phyloP scores from a whole-genome alignment of 768 basidiomycete genomes.

The Pulveroboletus sp. region DNA sequence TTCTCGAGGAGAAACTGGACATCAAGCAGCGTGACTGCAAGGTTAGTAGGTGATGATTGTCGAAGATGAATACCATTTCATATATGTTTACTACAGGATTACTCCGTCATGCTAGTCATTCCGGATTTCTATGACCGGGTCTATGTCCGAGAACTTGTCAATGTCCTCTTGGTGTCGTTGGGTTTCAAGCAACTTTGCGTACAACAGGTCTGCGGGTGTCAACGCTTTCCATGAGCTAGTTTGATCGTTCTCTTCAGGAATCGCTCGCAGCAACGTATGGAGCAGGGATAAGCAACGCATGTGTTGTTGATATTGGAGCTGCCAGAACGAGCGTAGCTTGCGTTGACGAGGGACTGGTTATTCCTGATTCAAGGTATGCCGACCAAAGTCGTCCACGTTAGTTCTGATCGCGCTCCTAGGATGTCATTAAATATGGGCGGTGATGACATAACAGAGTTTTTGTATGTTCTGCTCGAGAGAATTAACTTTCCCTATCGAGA shows the following conservation, averaged over 20 bases:
- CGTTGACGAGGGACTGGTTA: slow-evolving; percentile 89
- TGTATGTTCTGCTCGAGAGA: slow-evolving; percentile 73
- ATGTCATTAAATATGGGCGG: slow-evolving; percentile 87
- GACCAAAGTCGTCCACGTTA: background rate
- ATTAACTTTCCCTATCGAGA: slow-evolving; percentile 89
- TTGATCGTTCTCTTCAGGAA: slow-evolving; percentile 50
- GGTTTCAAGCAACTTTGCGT: slow-evolving; percentile 92
- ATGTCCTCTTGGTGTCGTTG: slow-evolving; percentile 71
- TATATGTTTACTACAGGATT: slow-evolving; percentile 51
- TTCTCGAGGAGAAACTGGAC: slow-evolving; percentile 58
- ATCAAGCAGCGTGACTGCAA: slow-evolving; percentile 56
- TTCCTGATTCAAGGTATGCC: slow-evolving; percentile 79
- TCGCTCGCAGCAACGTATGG: slow-evolving; percentile 92
- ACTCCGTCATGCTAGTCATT: slow-evolving; percentile 84
- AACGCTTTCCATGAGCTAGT: background rate
- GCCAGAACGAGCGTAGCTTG: slow-evolving; percentile 82
- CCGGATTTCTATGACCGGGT: slow-evolving; percentile 88
- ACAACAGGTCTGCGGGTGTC: slow-evolving; percentile 64
- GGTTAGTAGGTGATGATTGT: slow-evolving; percentile 37
- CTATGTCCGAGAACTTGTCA: slow-evolving; percentile 77
- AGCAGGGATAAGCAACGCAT: slow-evolving; percentile 91
- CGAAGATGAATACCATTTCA: background rate
- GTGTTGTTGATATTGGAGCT: slow-evolving; percentile 94
- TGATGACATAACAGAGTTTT: slow-evolving; percentile 91
- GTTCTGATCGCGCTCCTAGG: slow-evolving; percentile 34